Evolutionary conservation across 257 asterid species (phyloP).

Genomic region (Fraxinus quadrangulata): DNA sequence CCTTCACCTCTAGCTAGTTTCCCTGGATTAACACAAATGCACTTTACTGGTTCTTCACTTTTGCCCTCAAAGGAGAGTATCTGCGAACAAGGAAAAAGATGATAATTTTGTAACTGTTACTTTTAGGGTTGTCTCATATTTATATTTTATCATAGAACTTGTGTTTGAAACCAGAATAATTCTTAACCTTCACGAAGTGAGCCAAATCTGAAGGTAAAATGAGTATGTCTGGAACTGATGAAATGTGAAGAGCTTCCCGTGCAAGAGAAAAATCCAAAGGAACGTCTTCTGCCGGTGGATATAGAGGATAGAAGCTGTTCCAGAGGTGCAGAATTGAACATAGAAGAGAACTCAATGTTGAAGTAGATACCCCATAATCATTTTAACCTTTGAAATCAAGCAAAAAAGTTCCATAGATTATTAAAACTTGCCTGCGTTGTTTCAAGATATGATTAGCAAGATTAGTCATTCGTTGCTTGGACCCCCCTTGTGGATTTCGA

Average conservation of each 20-base stretch:
- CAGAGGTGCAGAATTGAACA: conserved; percentile 21
- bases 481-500: conserved; percentile 80
- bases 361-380: not conserved
- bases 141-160: not conserved
- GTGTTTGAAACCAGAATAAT: not conserved
- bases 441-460: conserved; percentile 80
- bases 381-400: conserved; percentile 8
- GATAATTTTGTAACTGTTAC: not conserved
- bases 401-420: not conserved
- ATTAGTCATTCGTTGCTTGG: conserved; percentile 81
- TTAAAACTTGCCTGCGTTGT: conserved; percentile 68
- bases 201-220: conserved; percentile 91
- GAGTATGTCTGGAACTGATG: conserved; percentile 79
- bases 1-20: conserved; percentile 95
- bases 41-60: conserved; percentile 56
- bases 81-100: conserved; percentile 36
- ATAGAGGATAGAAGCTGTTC: conserved; percentile 93
- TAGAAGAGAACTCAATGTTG: not conserved
- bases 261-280: conserved; percentile 87
- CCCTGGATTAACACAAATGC: conserved; percentile 91
- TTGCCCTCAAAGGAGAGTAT: conserved; percentile 57
- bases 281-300: conserved; percentile 89
- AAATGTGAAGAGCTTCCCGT: conserved; percentile 65
- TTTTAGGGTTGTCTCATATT: not conserved
- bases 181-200: conserved; percentile 77